Percentiles rank a stretch among this genome's conserved stretches.
These are phyloP conservation scores for Coemansia sp. DNA, from an alignment of 192 early-diverging fungal species.

Conservation along the genomic window DNA sequence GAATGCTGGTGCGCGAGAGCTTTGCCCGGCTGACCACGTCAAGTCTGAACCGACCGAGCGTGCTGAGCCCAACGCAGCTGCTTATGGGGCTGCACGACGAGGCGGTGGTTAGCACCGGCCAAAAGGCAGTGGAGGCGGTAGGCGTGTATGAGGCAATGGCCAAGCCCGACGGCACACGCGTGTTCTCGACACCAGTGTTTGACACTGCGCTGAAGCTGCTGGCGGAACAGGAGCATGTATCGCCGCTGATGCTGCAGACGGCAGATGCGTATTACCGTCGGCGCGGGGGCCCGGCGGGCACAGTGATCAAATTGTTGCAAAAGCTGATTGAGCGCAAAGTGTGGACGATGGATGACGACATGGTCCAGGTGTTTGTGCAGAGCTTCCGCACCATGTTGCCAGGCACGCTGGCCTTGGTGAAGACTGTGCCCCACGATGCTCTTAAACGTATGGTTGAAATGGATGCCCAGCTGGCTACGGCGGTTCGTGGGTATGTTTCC, in stretches of 20 bases:
- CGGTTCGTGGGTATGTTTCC: constrained; percentile 28
- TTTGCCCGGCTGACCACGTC: constrained; percentile 38
- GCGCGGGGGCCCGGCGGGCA: constrained; percentile 26
- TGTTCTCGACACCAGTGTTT: constrained; percentile 28
- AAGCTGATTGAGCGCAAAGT: constrained; percentile 40
- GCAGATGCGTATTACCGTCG: constrained; percentile 24
- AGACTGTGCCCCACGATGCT: constrained; percentile 24
- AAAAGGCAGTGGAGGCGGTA: constrained; percentile 20
- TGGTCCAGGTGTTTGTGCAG: constrained; percentile 22
- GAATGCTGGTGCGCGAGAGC: constrained; percentile 20
- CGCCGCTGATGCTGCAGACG: constrained; percentile 40
- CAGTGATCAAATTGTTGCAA: constrained; percentile 19
- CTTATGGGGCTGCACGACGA: constrained; percentile 39
- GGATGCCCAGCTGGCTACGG: constrained; percentile 11
- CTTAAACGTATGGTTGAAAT: constrained; percentile 25
- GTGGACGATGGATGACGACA: constrained; percentile 29
- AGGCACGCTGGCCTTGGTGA: constrained; percentile 33
- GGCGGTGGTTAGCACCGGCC: neutral
- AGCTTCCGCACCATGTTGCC: constrained; percentile 30
- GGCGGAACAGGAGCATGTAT: constrained; percentile 17
- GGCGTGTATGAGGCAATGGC: constrained; percentile 19
- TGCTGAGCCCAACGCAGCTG: constrained; percentile 49
- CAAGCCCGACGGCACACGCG: constrained; percentile 16
- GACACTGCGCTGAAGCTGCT: constrained; percentile 37
- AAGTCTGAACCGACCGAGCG: constrained; percentile 28